Percentiles rank a stretch among this genome's conserved stretches.
Conservation (phyloP, 805 yeast genomes). For the Candida corydali region DNA sequence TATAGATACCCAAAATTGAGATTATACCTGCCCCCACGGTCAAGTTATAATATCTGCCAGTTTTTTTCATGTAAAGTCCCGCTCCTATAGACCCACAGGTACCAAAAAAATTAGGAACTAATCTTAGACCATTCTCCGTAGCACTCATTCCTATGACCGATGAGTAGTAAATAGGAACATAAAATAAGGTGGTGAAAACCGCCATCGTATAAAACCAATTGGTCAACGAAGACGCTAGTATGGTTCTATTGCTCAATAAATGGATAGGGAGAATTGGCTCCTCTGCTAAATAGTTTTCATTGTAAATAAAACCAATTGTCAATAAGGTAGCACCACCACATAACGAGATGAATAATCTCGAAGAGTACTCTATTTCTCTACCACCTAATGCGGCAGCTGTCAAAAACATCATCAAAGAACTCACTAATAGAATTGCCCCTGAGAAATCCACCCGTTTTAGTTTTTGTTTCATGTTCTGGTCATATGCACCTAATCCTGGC, state of each 20-base stretch:
- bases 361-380: constrained; percentile 44
- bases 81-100: constrained; percentile 63
- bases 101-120: constrained; percentile 65
- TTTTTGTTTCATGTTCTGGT: constrained; percentile 43
- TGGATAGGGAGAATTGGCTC: constrained; percentile 69
- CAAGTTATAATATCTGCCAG: constrained; percentile 60
- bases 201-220: constrained; percentile 73
- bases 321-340: constrained; percentile 30
- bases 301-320: constrained; percentile 41
- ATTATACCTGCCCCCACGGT: constrained; percentile 39
- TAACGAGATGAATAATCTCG: constrained; percentile 34
- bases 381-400: constrained; percentile 68
- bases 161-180: constrained; percentile 64
- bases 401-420: constrained; percentile 55
- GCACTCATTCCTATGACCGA: constrained; percentile 51
- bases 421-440: constrained; percentile 61
- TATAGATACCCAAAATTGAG: constrained; percentile 44
- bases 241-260: constrained; percentile 55
- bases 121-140: constrained; percentile 53
- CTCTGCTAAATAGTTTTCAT: constrained; percentile 47
- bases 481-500: constrained; percentile 50
- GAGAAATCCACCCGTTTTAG: constrained; percentile 59
- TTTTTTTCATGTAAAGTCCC: constrained; percentile 61
- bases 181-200: constrained; percentile 58
- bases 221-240: constrained; percentile 60